These are phyloP conservation scores for Aureobasidium sp. DNA, from an alignment of 2,329 filamentous ascomycete genomes.

Conservation along the genomic window DNA sequence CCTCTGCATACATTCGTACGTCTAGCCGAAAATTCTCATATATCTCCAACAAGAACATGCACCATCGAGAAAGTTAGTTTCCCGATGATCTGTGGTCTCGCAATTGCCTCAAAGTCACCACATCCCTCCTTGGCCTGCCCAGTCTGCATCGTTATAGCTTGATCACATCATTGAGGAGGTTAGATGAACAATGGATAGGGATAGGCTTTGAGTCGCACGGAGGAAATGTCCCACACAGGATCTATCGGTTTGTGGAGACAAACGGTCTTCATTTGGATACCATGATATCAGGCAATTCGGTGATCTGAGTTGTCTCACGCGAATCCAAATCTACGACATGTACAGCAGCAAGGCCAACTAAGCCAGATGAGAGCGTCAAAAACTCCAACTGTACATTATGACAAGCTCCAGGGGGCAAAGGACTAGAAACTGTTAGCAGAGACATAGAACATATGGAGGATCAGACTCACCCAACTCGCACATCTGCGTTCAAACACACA, in stretches of 20 bases:
- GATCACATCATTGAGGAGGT: too few relatives aligned
- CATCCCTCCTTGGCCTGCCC: too few relatives aligned
- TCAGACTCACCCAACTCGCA: slow-evolving; percentile 53
- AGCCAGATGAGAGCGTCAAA: slow-evolving; percentile 55
- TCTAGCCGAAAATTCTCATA: too few relatives aligned
- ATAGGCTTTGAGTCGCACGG: not conserved
- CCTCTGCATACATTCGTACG: too few relatives aligned
- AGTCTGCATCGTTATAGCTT: too few relatives aligned
- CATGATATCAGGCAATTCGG: slow-evolving; percentile 7
- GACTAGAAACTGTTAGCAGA: slow-evolving; percentile 30
- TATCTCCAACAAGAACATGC: too few relatives aligned
- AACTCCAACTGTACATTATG: slow-evolving; percentile 66
- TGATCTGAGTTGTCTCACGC: slow-evolving; percentile 8
- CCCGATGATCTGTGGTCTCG: too few relatives aligned
- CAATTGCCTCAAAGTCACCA: too few relatives aligned
- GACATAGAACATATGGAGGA: not conserved
- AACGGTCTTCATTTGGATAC: not conserved
- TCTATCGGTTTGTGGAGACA: not conserved
- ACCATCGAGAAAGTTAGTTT: too few relatives aligned
- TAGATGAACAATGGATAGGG: too few relatives aligned
- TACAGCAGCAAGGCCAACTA: slow-evolving; percentile 60
- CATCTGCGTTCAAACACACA: slow-evolving; percentile 63
- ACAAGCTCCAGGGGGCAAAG: slow-evolving; percentile 61
- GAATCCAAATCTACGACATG: slow-evolving; percentile 62
- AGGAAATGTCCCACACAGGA: not conserved